These are phyloP conservation scores for Calamus simplicifolius DNA, from an alignment of 176 grass and related monocot species.

Conservation along the genomic window DNA sequence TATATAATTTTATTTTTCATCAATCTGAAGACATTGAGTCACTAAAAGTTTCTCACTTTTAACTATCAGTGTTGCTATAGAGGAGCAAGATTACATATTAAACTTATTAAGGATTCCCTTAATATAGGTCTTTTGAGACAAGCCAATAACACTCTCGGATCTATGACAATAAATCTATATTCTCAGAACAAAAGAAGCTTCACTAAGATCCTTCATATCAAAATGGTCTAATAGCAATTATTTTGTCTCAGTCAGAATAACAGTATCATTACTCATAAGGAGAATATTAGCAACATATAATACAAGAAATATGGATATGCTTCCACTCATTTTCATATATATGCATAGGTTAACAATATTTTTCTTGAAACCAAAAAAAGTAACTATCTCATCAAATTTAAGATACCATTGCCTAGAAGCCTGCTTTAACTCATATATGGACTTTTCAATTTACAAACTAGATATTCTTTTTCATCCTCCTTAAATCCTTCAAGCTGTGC, in stretches of 20 bases:
- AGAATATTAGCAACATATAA: constrained; percentile 20
- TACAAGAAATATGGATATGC: constrained; percentile 9
- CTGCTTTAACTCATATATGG: constrained; percentile 25
- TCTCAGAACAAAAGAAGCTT: constrained; percentile 8
- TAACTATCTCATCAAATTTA: constrained; percentile 13
- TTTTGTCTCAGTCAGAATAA: constrained; percentile 10
- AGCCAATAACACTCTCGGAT: not conserved
- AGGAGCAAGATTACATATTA: not conserved
- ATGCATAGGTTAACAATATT: not conserved
- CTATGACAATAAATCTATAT: constrained; percentile 7
- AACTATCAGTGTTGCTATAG: not conserved
- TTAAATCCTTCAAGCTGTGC: constrained; percentile 8
- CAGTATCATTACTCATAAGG: constrained; percentile 1
- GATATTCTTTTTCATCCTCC: constrained; percentile 3
- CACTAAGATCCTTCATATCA: constrained; percentile 19
- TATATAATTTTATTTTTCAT: constrained; percentile 6
- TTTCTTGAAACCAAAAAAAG: constrained; percentile 1
- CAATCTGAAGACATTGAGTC: constrained; percentile 10
- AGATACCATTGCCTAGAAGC: constrained; percentile 16
- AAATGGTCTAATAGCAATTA: constrained; percentile 11
- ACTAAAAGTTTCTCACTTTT: constrained; percentile 10
- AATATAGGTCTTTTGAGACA: constrained; percentile 16
- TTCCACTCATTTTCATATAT: constrained; percentile 15
- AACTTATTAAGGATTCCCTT: constrained; percentile 6
- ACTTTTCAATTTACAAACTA: constrained; percentile 22